A percentile compares a stretch with the other conserved stretches of the same genome.
These are phyloP conservation scores for Phytophthora pisi DNA, from an alignment of 352 stramenopile genomes.

Conservation along the genomic window DNA sequence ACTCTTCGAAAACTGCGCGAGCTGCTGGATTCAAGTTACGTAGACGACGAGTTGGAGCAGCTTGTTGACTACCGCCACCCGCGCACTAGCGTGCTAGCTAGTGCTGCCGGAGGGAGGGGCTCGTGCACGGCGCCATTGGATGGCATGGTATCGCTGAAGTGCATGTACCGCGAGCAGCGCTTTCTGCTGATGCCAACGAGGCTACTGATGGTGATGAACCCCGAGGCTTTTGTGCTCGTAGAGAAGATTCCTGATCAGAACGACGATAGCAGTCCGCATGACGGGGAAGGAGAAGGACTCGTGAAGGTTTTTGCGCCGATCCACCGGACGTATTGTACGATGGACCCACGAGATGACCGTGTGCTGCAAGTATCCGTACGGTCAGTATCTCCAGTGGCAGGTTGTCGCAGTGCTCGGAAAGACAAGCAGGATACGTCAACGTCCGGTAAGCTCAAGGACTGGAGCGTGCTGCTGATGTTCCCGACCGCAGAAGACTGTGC, in stretches of 20 bases:
- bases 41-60: constrained; percentile 53
- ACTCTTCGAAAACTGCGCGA: constrained; percentile 59
- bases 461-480: constrained; percentile 76
- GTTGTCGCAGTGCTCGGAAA: constrained; percentile 69
- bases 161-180: constrained; percentile 79
- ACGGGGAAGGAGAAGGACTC: constrained; percentile 41
- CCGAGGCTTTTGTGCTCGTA: constrained; percentile 71
- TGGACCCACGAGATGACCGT: constrained; percentile 73
- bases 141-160: constrained; percentile 75
- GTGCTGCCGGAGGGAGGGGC: constrained; percentile 31
- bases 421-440: constrained; percentile 30
- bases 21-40: constrained; percentile 53
- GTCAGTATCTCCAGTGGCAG: constrained; percentile 55
- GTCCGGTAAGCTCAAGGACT: constrained; percentile 35
- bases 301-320: constrained; percentile 75
- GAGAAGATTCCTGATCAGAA: constrained; percentile 46
- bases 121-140: constrained; percentile 42
- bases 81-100: constrained; percentile 55
- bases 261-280: constrained; percentile 28
- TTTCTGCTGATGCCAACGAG: constrained; percentile 67
- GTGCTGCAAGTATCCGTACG: constrained; percentile 75
- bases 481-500: constrained; percentile 60
- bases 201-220: constrained; percentile 76
- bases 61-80: constrained; percentile 64
- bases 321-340: constrained; percentile 71